Evolutionary conservation across 2,329 filamentous ascomycete species (phyloP), one percentile per base, ranked within the genome.

Genomic region (Fusarium sp.): DNA sequence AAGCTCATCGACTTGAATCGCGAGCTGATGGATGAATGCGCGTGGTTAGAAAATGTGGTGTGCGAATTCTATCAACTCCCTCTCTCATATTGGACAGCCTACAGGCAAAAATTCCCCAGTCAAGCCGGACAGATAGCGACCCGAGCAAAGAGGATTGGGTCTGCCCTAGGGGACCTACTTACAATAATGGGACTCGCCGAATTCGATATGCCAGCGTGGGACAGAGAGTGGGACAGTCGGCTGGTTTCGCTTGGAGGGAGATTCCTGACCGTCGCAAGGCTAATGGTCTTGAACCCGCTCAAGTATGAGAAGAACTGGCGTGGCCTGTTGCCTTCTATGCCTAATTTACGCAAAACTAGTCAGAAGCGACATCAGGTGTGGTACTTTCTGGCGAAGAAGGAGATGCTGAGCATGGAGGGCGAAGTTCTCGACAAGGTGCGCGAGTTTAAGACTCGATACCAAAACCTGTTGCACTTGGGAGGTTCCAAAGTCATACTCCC

Each of bases 341-440:
- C 78, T 7, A 72, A 72, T 71, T 39, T 78, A 45, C 78, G 78
- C 24, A 78, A 77, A 54, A 73, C 72, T 9, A 63, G 65, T n/a
- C 60, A 72, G 35, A 73, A 59, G 24, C 62, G 67, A 3, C 67
- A 73, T 29, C 72, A 78, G 41, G 68, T 66, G 31, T 72, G 69
- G 61, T 75, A 64, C 29, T 72, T 76, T 41, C 63, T 78, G 9
- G 74, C 77, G 4, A 78, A 76, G 37, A 74, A 70, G 29, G 74
- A 77, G 37, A 75, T 77, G 75, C 37, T 76, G 57, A 71, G 37
- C 14, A 45, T 74, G n/a, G 64, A 65, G 29, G 75, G 73, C 3
- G 9, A 31, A 6, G 39, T 67, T 16, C 57, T 77, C 16, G 39
- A 45, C 14, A 14, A 65, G 2, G 43, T 78, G 20, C 39, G 61